Evolutionary conservation across 176 grass and related monocot species (phyloP).

Genomic region (Dendrocalamus sinicus): DNA sequence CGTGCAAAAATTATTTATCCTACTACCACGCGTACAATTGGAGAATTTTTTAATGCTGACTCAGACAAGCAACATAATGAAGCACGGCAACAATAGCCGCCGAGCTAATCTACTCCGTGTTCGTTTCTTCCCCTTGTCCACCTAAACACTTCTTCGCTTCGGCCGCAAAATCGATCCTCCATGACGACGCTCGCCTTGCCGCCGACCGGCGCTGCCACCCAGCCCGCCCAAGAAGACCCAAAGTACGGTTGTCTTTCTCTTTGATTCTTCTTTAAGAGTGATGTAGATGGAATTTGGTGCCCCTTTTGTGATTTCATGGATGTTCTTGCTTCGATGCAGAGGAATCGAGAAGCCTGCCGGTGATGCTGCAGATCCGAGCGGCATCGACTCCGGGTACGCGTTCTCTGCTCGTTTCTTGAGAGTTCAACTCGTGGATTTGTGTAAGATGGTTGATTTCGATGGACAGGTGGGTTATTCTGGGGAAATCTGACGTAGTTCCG

Average conservation of each 20-base stretch:
- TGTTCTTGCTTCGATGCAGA: conserved; percentile 14
- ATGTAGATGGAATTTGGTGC: not conserved
- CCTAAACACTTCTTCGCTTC: not conserved
- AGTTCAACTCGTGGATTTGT: not conserved
- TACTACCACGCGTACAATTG: not conserved
- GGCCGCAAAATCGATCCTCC: not conserved
- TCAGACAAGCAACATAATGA: not conserved
- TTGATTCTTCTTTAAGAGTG: not conserved
- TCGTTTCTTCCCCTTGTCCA: conserved; percentile 32
- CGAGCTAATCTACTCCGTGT: conserved; percentile 31
- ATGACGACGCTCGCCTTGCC: conserved; percentile 50
- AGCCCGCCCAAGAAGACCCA: conserved; percentile 5
- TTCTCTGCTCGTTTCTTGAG: not conserved
- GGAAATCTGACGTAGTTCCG: conserved; percentile 46
- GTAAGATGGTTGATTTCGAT: conserved; percentile 38
- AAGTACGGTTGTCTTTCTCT: conserved; percentile 1
- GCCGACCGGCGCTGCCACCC: conserved; percentile 19
- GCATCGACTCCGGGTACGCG: conserved; percentile 49
- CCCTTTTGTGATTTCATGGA: not conserved
- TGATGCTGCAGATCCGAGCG: conserved; percentile 24
- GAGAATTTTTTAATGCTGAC: conserved; percentile 38
- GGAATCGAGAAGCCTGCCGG: not conserved
- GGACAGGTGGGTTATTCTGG: conserved; percentile 53
- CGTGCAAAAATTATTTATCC: not conserved
- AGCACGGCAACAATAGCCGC: conserved; percentile 22